Conservation (phyloP, 495 filamentous ascomycete species). For the Mycothermus thermophilus region DNA sequence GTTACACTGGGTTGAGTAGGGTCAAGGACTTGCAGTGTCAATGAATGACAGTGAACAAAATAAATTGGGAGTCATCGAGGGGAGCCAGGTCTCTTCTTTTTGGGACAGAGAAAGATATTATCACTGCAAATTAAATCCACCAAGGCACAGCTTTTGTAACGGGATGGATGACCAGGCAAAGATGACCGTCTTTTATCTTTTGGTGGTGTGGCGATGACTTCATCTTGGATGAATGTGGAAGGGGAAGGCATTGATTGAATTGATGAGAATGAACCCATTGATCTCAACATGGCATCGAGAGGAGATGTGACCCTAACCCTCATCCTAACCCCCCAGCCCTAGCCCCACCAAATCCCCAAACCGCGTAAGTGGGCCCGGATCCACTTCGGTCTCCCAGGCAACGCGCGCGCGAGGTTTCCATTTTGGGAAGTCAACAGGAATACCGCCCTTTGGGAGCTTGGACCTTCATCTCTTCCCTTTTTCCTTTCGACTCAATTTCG, state of each 20-base stretch:
- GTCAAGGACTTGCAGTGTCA: too few relatives aligned
- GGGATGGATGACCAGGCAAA: not conserved
- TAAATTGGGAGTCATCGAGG: too few relatives aligned
- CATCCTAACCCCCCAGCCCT: not conserved
- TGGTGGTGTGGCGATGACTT: not conserved
- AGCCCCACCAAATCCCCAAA: not conserved
- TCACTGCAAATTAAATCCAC: too few relatives aligned
- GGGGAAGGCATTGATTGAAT: not conserved
- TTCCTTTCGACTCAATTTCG: too few relatives aligned
- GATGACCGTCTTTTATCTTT: too few relatives aligned
- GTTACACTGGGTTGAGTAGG: too few relatives aligned
- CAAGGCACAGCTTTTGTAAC: not conserved
- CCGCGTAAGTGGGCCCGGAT: not conserved
- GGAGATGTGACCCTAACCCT: slow-evolving; percentile 5
- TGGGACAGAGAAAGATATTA: too few relatives aligned
- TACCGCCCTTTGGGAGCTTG: too few relatives aligned
- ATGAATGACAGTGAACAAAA: too few relatives aligned
- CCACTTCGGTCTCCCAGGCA: slow-evolving; percentile 12
- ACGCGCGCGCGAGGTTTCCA: too few relatives aligned
- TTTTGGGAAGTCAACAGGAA: slow-evolving; percentile 12
- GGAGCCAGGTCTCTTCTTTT: too few relatives aligned
- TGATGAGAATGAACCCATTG: not conserved
- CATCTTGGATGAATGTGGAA: not conserved
- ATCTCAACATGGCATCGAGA: not conserved
- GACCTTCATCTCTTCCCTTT: too few relatives aligned